phyloP scores from a whole-genome alignment of 768 basidiomycete species.

The Leccinum olivaceopallidum region DNA sequence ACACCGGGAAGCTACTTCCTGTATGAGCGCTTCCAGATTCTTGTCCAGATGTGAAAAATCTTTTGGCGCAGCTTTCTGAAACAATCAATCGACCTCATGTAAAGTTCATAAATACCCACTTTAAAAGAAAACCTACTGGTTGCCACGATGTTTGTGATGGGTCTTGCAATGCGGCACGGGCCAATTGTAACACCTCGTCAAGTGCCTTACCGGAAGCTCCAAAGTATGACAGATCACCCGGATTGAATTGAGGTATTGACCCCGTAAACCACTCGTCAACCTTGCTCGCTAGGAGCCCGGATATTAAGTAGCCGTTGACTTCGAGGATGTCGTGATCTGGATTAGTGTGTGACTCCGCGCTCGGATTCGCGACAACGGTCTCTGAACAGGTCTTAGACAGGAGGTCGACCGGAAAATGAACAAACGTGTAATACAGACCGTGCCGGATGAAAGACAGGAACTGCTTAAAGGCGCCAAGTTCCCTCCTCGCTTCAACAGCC shows the following conservation, averaged over 20 bases:
- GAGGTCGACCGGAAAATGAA: slow-evolving; percentile 9
- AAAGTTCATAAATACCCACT: slow-evolving; percentile 25
- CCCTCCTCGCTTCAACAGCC: slow-evolving; percentile 61
- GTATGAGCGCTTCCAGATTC: slow-evolving; percentile 66
- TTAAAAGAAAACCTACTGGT: slow-evolving; percentile 44
- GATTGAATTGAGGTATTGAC: slow-evolving; percentile 39
- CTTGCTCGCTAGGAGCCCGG: slow-evolving; percentile 63
- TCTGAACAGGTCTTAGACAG: slow-evolving; percentile 35
- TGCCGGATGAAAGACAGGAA: slow-evolving; percentile 78
- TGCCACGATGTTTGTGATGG: slow-evolving; percentile 50
- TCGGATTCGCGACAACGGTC: slow-evolving; percentile 51
- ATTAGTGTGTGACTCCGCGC: slow-evolving; percentile 48
- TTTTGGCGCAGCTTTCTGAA: slow-evolving; percentile 47
- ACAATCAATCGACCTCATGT: slow-evolving; percentile 32
- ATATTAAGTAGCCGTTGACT: slow-evolving; percentile 77
- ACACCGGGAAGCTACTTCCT: slow-evolving; percentile 61
- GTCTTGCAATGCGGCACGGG: slow-evolving; percentile 49
- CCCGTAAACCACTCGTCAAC: slow-evolving; percentile 84
- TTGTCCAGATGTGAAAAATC: slow-evolving; percentile 61
- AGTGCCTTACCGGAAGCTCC: slow-evolving; percentile 25
- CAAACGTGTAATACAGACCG: slow-evolving; percentile 46
- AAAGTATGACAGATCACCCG: slow-evolving; percentile 32
- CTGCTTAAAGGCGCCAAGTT: slow-evolving; percentile 72
- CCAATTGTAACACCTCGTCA: slow-evolving; percentile 46
- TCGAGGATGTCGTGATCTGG: slow-evolving; percentile 72